Base-by-base conservation (phyloP, 768 basidiomycete genomes). In the Phaeolepiota aurea region DNA sequence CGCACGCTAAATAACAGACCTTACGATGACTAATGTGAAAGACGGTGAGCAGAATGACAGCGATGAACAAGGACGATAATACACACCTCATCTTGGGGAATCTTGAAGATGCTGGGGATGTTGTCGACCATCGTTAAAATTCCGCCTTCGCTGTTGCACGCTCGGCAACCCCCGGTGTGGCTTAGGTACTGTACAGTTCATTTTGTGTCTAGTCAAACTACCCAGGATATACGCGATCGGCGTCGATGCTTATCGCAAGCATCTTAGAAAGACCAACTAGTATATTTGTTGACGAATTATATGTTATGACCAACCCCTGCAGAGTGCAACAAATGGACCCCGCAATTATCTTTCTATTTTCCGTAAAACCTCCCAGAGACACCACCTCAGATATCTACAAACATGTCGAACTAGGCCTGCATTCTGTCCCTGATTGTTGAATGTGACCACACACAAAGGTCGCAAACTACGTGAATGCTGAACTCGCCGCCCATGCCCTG, bases 21-120 rank as follows among this genome's bases (percentile, higher is more conserved):
- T 89, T 89, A 79, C 87, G 87, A 63, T 89, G 87, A 79, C 87
- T 89, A 48, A 49, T 18, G 20, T 25, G 19, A 37, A 18, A 7
- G 25, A 46, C 35, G 51, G 36, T 31, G 41, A 18, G 37, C 25
- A 37, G 23, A 25, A 32, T n/a, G 49, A 44, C 48, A 39, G 43
- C 20, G 11, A 34, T 37, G 38, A 37, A 20, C n/a, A 32, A 23
- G 33, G 20, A 36, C 36, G 3, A 35, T 32, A 44, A 44, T 38
- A 65, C 72, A 55, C 55, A 80, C 79, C 79, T 80, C 79, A 82
- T 82, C 69, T 74, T 71, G 69, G 64, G 46, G 62, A 54, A 60
- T 62, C 64, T 67, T 64, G 64, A 66, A 58, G 65, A 54, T 50
- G 53, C 48, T 58, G 62, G 55, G 55, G 47, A 48, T 55, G 56